Percentiles rank a stretch among this genome's conserved stretches.
These are phyloP conservation scores for Trichophyton rubrum DNA, from an alignment of 2,329 filamentous ascomycete species.

Conservation along the genomic window DNA sequence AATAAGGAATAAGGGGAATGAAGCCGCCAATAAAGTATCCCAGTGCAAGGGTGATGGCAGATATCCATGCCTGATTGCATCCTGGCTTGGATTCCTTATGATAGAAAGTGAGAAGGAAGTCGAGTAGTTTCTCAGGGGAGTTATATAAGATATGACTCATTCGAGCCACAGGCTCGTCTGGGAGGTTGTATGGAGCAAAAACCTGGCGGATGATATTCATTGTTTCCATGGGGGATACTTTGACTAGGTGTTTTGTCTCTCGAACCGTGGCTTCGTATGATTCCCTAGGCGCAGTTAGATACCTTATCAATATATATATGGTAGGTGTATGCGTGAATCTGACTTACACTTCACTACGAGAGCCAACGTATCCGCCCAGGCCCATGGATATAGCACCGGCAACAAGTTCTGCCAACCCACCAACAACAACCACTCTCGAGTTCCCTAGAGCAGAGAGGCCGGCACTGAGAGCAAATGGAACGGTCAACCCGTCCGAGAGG, in stretches of 20 bases:
- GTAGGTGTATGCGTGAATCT: background rate
- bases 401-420: conserved; percentile 30
- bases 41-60: conserved; percentile 52
- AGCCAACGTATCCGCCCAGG: conserved; percentile 33
- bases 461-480: conserved; percentile 33
- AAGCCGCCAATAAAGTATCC: conserved; percentile 60
- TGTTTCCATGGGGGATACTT: conserved; percentile 27
- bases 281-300: conserved; percentile 20
- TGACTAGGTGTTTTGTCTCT: conserved; percentile 32
- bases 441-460: conserved; percentile 30
- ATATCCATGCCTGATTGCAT: conserved; percentile 37
- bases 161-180: conserved; percentile 23
- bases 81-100: conserved; percentile 35
- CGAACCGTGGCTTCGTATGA: conserved; percentile 36
- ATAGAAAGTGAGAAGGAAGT: conserved; percentile 39
- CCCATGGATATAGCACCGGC: conserved; percentile 34
- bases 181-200: conserved; percentile 32
- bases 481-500: conserved; percentile 32
- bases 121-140: conserved; percentile 29
- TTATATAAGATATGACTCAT: conserved; percentile 28
- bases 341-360: conserved; percentile 40
- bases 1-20: conserved; percentile 59
- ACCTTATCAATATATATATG: background rate
- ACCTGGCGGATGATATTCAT: conserved; percentile 29
- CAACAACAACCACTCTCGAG: conserved; percentile 29